Base-by-base conservation (phyloP, 257 asterid genomes). In the Avicennia marina region DNA sequence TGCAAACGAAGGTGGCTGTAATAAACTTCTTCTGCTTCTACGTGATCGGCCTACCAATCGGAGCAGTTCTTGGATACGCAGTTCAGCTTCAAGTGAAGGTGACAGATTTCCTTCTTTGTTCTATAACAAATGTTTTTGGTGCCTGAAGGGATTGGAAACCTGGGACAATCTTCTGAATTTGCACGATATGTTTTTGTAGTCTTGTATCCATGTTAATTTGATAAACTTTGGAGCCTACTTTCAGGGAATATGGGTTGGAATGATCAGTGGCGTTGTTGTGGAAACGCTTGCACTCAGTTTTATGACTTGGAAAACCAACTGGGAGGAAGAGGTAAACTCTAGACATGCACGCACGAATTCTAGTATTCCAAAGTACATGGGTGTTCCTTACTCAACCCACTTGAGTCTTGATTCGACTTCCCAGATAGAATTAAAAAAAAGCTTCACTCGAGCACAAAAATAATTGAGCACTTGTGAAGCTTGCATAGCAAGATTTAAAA, bases 161-260 rank as follows among this genome's bases (percentile, higher is more conserved):
- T n/a, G n/a, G n/a, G n/a, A n/a, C n/a, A n/a, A n/a, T 36, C 3
- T 36, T 4, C 41, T 36, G 13, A 36, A 7, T 2, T 36, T 36
- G 3, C 6, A 29, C 7, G 8, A 29, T 1, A 29, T 29, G 12
- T 36, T 4, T 4, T 36, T 29, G 33, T 29, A 8, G 3, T 12
- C 9, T 7, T 36, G 41, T 36, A 12, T 36, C 12, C 6, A 11
- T 36, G 13, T 12, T 4, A 36, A 36, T 36, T 2, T 29, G 3
- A 29, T 29, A 2, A 29, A 29, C 5, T 29, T 29, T 3, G 3
- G 34, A 2, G 24, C 11, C 1, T 4, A 20, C 20, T n/a, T n/a
- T n/a, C 47, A 84, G 95, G 95, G 94, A 4, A 79, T 89, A 72
- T 89, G 94, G 94, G 46, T 81, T 43, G 95, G 97, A 55, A 81